phyloP scores from a whole-genome alignment of 176 grass and related monocot species.

The Cenchrus purpureus region DNA sequence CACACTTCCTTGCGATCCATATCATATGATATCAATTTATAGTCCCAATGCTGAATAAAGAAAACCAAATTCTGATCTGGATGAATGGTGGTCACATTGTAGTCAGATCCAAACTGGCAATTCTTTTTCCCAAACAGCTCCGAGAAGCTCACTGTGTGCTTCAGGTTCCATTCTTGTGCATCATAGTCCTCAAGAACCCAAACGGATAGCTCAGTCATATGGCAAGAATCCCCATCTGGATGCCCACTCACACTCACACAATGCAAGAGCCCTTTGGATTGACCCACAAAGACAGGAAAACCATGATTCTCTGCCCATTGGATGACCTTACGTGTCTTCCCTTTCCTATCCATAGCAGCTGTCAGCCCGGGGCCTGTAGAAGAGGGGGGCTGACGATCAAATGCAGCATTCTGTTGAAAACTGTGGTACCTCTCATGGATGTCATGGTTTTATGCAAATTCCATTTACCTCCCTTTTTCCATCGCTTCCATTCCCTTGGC shows the following conservation, averaged over 20 bases:
- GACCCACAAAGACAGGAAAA: not conserved
- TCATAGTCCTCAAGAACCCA: conserved; percentile 11
- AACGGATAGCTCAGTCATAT: not conserved
- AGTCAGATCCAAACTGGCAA: not conserved
- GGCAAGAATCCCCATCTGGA: too few species aligned
- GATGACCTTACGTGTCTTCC: not conserved
- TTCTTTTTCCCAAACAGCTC: not conserved
- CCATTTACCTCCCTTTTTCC: not conserved
- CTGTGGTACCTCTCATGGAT: not conserved
- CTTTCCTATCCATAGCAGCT: not conserved
- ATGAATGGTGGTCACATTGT: conserved; percentile 7
- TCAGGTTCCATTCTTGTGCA: not conserved
- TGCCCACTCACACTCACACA: not conserved
- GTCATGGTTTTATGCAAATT: not conserved
- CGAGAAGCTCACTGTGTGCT: conserved; percentile 14
- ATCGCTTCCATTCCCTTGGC: too few species aligned
- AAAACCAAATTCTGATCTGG: conserved; percentile 27
- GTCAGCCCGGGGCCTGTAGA: not conserved
- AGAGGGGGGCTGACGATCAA: not conserved
- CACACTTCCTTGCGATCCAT: conserved; percentile 8
- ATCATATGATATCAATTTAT: conserved; percentile 14
- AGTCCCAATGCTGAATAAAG: not conserved
- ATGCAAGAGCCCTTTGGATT: not conserved
- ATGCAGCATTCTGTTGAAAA: not conserved
- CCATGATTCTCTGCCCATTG: not conserved